A percentile compares a stretch with the other conserved stretches of the same genome.
These are phyloP conservation scores for Hibiscus mutabilis DNA, from an alignment of 345 rosid genomes.

Conservation along the genomic window DNA sequence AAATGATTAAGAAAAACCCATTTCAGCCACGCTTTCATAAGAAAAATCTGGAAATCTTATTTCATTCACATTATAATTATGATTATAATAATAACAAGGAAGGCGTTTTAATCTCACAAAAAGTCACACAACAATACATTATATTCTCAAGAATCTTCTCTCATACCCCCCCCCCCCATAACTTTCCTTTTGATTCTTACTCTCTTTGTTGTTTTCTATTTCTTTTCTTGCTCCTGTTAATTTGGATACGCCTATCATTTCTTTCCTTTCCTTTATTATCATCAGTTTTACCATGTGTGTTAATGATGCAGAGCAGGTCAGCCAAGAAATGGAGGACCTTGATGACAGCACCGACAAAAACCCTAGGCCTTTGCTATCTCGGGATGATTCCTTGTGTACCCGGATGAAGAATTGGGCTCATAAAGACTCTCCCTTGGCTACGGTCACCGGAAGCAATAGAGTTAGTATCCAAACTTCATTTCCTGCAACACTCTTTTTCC, in stretches of 20 bases:
- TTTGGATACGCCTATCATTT: slow-evolving; percentile 18
- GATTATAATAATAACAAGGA: neutral
- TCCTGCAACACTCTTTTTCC: no score
- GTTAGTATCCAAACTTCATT: slow-evolving; percentile 20
- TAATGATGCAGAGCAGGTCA: slow-evolving; percentile 34
- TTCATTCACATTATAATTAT: neutral
- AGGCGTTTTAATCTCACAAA: neutral
- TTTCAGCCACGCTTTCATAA: slow-evolving; percentile 12
- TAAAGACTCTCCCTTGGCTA: slow-evolving; percentile 14
- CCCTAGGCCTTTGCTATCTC: slow-evolving; percentile 37
- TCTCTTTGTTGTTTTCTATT: neutral
- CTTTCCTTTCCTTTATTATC: neutral
- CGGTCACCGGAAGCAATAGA: slow-evolving; percentile 23
- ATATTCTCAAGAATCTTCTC: slow-evolving; percentile 38
- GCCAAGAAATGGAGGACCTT: slow-evolving; percentile 24
- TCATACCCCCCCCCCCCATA: slow-evolving; percentile 1
- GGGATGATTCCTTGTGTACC: slow-evolving; percentile 28
- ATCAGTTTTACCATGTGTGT: slow-evolving; percentile 50
- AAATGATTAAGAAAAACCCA: neutral
- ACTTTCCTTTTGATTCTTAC: slow-evolving; percentile 10
- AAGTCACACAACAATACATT: neutral
- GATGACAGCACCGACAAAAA: slow-evolving; percentile 15
- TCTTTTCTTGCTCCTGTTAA: neutral
- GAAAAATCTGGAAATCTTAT: slow-evolving; percentile 6
- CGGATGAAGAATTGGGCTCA: slow-evolving; percentile 28